Base-by-base conservation (phyloP, 2,329 filamentous ascomycete species). In the Sphaceloma murrayae region DNA sequence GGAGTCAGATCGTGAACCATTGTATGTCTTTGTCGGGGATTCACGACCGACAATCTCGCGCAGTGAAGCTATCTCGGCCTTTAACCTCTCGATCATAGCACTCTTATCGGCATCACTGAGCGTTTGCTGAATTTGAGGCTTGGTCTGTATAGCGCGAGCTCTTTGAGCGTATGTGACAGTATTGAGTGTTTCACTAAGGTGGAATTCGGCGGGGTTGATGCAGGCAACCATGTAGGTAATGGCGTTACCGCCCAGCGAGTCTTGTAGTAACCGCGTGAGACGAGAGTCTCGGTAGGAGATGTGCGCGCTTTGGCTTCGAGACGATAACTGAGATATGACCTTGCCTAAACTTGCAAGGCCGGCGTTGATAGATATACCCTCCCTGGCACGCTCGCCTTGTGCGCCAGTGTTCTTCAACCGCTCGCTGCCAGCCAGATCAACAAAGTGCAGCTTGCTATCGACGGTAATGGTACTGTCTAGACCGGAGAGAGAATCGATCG, bases 141-240 rank as follows among this genome's bases (percentile, higher is more conserved):
- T 96, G 66, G 85, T 94, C 68, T 98, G 91, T 49, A 98, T 98
- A 1, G 88, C 87, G 52, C 91, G 82, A 50, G 91, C 93, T 52
- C 91, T 78, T 66, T 96, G 91, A 5, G 91, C 91, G 64, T 98
- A 98, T 62, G 95, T 62, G 11, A 98, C 85, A 0, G 91, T 98
- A 62, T 98, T 98, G 47, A 98, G 70, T 0, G 93, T 96, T 66
- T 98, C 91, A 66, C 88, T 96, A 33, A 98, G 70, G 61, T 98
- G 91, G 59, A 98, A 98, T 60, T 95, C 88, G 10, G 89, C 86
- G 0, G 88, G 89, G 1, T 89, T 98, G 21, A 98, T 88, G 65
- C 91, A 98, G 6, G 91, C 91, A 66, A 98, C 91, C 91, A 98
- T 96, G 67, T 96, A 98, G 1, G 91, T 98, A 59, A 95, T 94